Conservation (phyloP, 805 yeast genomes). For the Starmerella gropengiesseri region DNA sequence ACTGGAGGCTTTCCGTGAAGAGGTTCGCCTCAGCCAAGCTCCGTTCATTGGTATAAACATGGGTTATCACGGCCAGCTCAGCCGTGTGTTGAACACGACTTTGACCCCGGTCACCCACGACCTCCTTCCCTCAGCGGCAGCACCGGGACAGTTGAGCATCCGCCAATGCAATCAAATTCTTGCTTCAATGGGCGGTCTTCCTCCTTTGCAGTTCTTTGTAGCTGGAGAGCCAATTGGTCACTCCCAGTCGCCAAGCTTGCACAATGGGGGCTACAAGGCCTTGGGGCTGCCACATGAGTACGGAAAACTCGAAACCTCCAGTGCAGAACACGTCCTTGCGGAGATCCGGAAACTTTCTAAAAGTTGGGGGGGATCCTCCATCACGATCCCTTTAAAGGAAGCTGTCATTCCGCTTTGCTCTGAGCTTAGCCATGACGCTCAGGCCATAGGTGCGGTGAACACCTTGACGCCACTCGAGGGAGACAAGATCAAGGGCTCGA, state of each 20-base stretch:
- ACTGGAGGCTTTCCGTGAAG: slow-evolving; percentile 56
- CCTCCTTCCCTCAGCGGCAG: slow-evolving; percentile 55
- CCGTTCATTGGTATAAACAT: slow-evolving; percentile 80
- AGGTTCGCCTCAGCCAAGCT: slow-evolving; percentile 34
- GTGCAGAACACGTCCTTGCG: slow-evolving; percentile 45
- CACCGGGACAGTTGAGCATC: slow-evolving; percentile 69
- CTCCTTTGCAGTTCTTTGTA: slow-evolving; percentile 51
- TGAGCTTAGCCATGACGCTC: slow-evolving; percentile 65
- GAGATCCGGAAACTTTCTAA: slow-evolving; percentile 38
- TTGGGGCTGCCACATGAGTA: slow-evolving; percentile 71
- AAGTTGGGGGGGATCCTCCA: slow-evolving; percentile 85
- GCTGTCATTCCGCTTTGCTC: slow-evolving; percentile 60
- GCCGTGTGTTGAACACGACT: slow-evolving; percentile 61
- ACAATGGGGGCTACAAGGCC: slow-evolving; percentile 63
- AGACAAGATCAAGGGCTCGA: slow-evolving; percentile 56
- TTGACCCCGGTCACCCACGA: slow-evolving; percentile 80
- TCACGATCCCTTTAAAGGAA: slow-evolving; percentile 85
- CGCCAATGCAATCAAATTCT: slow-evolving; percentile 50
- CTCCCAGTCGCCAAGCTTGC: slow-evolving; percentile 82
- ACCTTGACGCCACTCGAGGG: slow-evolving; percentile 56
- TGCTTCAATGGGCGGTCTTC: slow-evolving; percentile 51
- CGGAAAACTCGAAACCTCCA: slow-evolving; percentile 53
- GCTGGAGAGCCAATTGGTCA: slow-evolving; percentile 76
- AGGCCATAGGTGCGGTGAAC: slow-evolving; percentile 84
- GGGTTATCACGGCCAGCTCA: slow-evolving; percentile 64